phyloP scores from a whole-genome alignment of 2,329 filamentous ascomycete species.

The Fusarium sp. region DNA sequence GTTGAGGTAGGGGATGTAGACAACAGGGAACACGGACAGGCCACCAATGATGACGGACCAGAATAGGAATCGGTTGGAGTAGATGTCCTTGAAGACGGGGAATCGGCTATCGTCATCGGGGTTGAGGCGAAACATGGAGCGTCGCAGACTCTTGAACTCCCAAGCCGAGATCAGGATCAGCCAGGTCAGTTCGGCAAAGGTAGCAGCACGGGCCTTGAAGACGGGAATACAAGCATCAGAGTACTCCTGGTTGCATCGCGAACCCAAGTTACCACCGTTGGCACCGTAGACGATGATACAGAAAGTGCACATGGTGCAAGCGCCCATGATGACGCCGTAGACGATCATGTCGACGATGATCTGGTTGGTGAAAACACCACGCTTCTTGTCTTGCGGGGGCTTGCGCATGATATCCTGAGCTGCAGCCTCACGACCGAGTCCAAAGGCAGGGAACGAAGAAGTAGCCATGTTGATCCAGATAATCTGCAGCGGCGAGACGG shows the following conservation, averaged over 20 bases:
- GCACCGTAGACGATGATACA: conserved; percentile 75
- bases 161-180: conserved; percentile 81
- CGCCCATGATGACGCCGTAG: conserved; percentile 85
- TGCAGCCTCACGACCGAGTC: conserved; percentile 84
- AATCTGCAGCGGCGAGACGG: conserved; percentile 87
- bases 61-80: conserved; percentile 79
- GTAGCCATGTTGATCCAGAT: conserved; percentile 97
- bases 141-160: conserved; percentile 83
- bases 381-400: conserved; percentile 79
- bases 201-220: conserved; percentile 80
- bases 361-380: conserved; percentile 84
- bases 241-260: conserved; percentile 74
- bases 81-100: conserved; percentile 74
- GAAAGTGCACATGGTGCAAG: conserved; percentile 76
- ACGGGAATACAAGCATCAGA: conserved; percentile 71
- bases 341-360: conserved; percentile 85
- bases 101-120: conserved; percentile 66
- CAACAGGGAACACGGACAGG: conserved; percentile 75
- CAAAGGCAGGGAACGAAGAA: conserved; percentile 89
- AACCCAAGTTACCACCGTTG: conserved; percentile 70
- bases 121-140: conserved; percentile 79
- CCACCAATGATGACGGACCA: conserved; percentile 75
- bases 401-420: conserved; percentile 84
- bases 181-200: conserved; percentile 83
- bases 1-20: conserved; percentile 83